phyloP scores from a whole-genome alignment of 2,329 filamentous ascomycete species.

The Cryphonectria radicalis region DNA sequence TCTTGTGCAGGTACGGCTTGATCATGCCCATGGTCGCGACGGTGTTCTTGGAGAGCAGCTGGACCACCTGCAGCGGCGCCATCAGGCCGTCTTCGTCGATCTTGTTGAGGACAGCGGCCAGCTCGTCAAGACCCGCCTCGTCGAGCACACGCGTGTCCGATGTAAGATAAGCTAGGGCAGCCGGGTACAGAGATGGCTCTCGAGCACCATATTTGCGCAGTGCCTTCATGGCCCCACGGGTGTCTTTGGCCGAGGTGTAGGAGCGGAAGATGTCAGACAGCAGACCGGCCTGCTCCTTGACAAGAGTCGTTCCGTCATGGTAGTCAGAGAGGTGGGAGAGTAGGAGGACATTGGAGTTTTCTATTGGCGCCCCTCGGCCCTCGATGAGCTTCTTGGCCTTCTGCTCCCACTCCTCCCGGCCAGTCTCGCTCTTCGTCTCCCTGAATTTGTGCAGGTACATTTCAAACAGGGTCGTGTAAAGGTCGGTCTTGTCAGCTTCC shows the following conservation, averaged over 20 bases:
- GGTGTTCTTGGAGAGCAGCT: conserved; percentile 70
- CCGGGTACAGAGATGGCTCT: conserved; percentile 89
- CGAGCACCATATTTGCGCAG: conserved; percentile 88
- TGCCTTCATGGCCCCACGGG: conserved; percentile 84
- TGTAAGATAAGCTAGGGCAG: conserved; percentile 90
- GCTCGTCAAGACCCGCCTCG: conserved; percentile 82
- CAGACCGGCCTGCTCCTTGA: conserved; percentile 90
- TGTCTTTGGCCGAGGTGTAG: conserved; percentile 91
- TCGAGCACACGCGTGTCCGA: conserved; percentile 80
- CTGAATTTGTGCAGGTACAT: conserved; percentile 95
- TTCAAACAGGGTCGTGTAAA: conserved; percentile 95
- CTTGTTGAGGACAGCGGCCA: conserved; percentile 77
- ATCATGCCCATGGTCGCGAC: conserved; percentile 98
- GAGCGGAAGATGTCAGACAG: conserved; percentile 96
- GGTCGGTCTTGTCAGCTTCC: conserved; percentile 76
- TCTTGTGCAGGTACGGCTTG: conserved; percentile 87
- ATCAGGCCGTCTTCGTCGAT: conserved; percentile 92
- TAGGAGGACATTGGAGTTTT: conserved; percentile 91
- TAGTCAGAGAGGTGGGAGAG: conserved; percentile 92
- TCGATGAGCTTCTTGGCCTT: conserved; percentile 91
- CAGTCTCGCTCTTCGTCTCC: conserved; percentile 66
- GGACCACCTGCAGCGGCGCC: conserved; percentile 95
- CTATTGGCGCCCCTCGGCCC: conserved; percentile 79
- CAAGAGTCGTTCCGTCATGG: conserved; percentile 84
- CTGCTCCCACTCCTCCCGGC: conserved; percentile 81